A percentile compares a stretch with the other conserved stretches of the same genome.
These are phyloP conservation scores for Cyclanthera cordifolia DNA, from an alignment of 306 rosid genomes.

Conservation along the genomic window DNA sequence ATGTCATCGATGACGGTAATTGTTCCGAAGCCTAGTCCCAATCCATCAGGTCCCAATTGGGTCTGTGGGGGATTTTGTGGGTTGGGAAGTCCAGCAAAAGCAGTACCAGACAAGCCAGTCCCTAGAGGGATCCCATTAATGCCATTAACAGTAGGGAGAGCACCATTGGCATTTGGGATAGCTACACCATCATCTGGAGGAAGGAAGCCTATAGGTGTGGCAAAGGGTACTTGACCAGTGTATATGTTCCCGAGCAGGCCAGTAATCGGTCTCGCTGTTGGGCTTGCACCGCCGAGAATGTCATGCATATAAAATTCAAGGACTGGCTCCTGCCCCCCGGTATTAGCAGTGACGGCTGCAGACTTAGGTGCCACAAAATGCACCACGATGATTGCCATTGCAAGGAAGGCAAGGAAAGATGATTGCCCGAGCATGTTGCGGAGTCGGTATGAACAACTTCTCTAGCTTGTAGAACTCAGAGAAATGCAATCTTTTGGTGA, in stretches of 20 bases:
- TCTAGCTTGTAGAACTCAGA: conserved; percentile 10
- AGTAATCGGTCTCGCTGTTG: conserved; percentile 71
- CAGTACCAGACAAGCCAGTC: conserved; percentile 63
- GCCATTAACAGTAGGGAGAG: conserved; percentile 71
- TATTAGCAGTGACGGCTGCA: conserved; percentile 37
- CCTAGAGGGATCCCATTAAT: conserved; percentile 67
- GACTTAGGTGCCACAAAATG: conserved; percentile 19
- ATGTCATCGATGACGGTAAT: conserved; percentile 70
- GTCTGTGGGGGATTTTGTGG: conserved; percentile 24
- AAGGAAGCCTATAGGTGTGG: conserved; percentile 52
- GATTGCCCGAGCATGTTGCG: conserved; percentile 25
- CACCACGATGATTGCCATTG: conserved; percentile 21
- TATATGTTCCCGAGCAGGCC: conserved; percentile 74
- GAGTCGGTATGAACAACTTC: neutral
- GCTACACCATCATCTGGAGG: conserved; percentile 50
- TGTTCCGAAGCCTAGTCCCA: conserved; percentile 77
- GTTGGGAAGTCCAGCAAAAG: conserved; percentile 47
- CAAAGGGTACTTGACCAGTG: conserved; percentile 78
- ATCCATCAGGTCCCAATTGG: conserved; percentile 52
- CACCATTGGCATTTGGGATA: conserved; percentile 83
- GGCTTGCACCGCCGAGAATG: conserved; percentile 65
- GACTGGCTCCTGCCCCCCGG: conserved; percentile 41
- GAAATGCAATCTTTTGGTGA: neutral
- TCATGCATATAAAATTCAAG: conserved; percentile 83
- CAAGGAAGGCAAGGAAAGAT: conserved; percentile 17